Percentiles rank a stretch among this genome's conserved stretches.
phyloP scores from a whole-genome alignment of 441 rosid genomes.

The Raphanus hybrid region DNA sequence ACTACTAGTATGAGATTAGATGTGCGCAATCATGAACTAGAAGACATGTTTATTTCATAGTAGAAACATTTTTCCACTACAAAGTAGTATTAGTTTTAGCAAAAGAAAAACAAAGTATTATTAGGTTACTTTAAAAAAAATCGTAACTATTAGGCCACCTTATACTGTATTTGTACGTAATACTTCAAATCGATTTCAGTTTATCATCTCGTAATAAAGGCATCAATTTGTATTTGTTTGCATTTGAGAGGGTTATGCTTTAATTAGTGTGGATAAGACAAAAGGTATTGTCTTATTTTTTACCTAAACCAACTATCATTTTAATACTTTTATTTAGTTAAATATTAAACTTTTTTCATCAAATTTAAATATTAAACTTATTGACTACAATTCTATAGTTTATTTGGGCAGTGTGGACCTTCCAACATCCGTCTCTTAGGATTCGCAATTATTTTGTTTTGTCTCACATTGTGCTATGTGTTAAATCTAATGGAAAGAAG shows the following conservation, averaged over 20 bases:
- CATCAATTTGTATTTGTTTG: not conserved
- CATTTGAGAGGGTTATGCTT: constrained; percentile 5
- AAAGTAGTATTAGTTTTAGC: not conserved
- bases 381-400: constrained; percentile 11
- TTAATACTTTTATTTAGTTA: not conserved
- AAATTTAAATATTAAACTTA: constrained; percentile 1
- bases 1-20: not conserved
- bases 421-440: constrained; percentile 45
- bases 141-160: too few species aligned
- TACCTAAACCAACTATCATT: constrained; percentile 33
- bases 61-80: not conserved
- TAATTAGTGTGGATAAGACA: constrained; percentile 19
- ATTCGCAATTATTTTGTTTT: constrained; percentile 40
- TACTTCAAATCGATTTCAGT: not conserved
- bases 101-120: not conserved
- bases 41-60: constrained; percentile 9
- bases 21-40: not conserved
- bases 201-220: not conserved
- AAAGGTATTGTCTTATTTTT: constrained; percentile 14
- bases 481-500: constrained; percentile 32
- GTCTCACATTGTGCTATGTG: constrained; percentile 42
- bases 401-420: constrained; percentile 38
- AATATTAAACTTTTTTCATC: constrained; percentile 7
- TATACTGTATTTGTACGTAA: too few species aligned
- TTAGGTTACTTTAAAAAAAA: too few species aligned